Percentiles rank a stretch among this genome's conserved stretches.
phyloP scores from a whole-genome alignment of 2,329 filamentous ascomycete genomes.

The Myotisia sp. region DNA sequence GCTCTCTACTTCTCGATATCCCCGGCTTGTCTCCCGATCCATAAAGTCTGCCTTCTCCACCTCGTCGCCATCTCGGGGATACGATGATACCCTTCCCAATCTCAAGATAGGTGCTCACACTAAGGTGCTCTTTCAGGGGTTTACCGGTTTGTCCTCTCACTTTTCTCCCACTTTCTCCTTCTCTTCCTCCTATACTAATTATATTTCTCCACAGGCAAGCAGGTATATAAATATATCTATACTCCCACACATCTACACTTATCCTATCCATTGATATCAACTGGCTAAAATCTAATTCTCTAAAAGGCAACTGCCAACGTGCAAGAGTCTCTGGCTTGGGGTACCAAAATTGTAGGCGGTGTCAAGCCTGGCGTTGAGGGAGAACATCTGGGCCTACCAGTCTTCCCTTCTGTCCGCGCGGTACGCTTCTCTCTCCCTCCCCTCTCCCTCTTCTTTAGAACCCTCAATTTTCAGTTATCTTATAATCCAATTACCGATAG shows the following conservation, averaged over 20 bases:
- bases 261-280: constrained; percentile 1
- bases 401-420: constrained; percentile 53
- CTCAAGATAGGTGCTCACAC: constrained; percentile 54
- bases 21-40: no score
- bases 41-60: constrained; percentile 19
- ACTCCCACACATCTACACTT: constrained; percentile 1
- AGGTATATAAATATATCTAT: constrained; percentile 4
- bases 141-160: constrained; percentile 41
- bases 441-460: not conserved
- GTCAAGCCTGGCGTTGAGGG: constrained; percentile 57
- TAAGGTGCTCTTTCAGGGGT: constrained; percentile 55
- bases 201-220: constrained; percentile 7
- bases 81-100: constrained; percentile 50
- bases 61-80: constrained; percentile 22
- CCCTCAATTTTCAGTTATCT: not conserved
- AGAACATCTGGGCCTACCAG: constrained; percentile 58
- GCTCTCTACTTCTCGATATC: no score
- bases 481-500: constrained; percentile 21
- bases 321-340: constrained; percentile 60
- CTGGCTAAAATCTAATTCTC: constrained; percentile 1
- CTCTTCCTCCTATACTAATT: not conserved
- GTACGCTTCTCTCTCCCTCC: no score
- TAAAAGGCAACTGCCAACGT: constrained; percentile 55
- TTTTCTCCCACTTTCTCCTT: not conserved
- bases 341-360: constrained; percentile 66